phyloP scores from a whole-genome alignment of 371 early-diverging fungal genomes.

The Choanephora cucurbitarum region DNA sequence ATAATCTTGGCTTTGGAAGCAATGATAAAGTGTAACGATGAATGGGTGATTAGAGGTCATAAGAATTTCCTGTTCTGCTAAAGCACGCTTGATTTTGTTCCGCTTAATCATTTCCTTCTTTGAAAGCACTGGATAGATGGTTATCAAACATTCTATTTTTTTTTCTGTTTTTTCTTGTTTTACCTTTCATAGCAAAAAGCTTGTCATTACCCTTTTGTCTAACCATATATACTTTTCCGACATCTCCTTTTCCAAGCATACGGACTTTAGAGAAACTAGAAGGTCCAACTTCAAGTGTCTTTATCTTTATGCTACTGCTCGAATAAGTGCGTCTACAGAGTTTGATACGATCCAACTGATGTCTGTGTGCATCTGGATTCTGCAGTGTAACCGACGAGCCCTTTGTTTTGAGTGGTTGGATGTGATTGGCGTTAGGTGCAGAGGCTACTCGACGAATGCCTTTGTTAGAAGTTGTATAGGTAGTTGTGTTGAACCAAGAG shows the following conservation, averaged over 20 bases:
- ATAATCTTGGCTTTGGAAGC: conserved; percentile 93
- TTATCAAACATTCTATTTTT: background rate
- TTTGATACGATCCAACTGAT: conserved; percentile 21
- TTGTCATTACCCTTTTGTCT: conserved; percentile 82
- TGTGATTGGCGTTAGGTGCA: conserved; percentile 53
- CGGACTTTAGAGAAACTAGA: conserved; percentile 82
- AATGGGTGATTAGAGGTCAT: conserved; percentile 94
- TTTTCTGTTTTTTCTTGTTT: background rate
- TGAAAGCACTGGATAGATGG: conserved; percentile 66
- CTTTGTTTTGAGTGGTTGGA: conserved; percentile 7
- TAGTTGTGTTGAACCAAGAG: conserved; percentile 43
- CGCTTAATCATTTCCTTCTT: conserved; percentile 96
- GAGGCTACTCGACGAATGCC: conserved; percentile 62
- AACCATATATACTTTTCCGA: conserved; percentile 95
- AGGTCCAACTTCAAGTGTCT: conserved; percentile 77
- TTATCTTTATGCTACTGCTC: conserved; percentile 74
- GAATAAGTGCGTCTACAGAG: conserved; percentile 65
- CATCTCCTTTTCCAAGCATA: conserved; percentile 95
- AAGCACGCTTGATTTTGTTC: conserved; percentile 93
- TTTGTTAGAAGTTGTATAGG: conserved; percentile 25
- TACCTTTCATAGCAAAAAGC: conserved; percentile 93
- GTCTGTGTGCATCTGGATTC: conserved; percentile 13
- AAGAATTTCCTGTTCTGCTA: conserved; percentile 96
- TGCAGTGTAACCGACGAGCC: conserved; percentile 18
- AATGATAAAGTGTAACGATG: conserved; percentile 95